Base-by-base conservation (phyloP, 805 yeast genomes). In the Cyberlindnera samutprakarnensis region DNA sequence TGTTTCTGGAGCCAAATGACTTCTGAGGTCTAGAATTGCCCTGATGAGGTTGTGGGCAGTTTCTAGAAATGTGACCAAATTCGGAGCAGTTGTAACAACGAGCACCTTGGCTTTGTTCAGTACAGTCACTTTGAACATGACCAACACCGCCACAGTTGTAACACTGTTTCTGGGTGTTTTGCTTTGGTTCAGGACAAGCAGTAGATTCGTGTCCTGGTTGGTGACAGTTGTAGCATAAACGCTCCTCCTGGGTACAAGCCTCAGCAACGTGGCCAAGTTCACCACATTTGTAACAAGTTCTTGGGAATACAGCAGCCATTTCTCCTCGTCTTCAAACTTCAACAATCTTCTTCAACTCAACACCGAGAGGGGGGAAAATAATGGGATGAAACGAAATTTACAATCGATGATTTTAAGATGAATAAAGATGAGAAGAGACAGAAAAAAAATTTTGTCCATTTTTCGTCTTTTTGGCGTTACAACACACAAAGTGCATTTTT, bases 131-230 rank as follows among this genome's bases (percentile, higher is more conserved):
- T 60, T 81, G 85, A 49, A 87, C 78, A 55, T 87, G 96, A 35
- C 95, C 96, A 36, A 80, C 71, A 57, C 80, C 83, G 51, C 92
- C 92, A 65, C 96, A 87, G 61, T 81, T 81, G 78, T 82, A 87
- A 63, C 96, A 87, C 61, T 87, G 87, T 63, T 87, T 87, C 59
- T 75, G 75, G 47, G 76, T 75, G 46, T 82, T 73, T 61, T 86
- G 87, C 62, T 79, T 83, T 56, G 95, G 94, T 54, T 78, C 77
- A 27, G 92, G 81, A 63, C 96, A 87, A 43, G 82, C 94, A 47
- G 75, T 72, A 33, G 92, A 83, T 61, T 84, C 88, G 61, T 85
- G 95, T 43, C 92, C 92, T 39, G 94, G 80, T 60, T 79, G 71
- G 57, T 79, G 83, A 64, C 95, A 85, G 76, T 86, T 85, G 81